A percentile compares a stretch with the other conserved stretches of the same genome.
These are phyloP conservation scores for Verticillium zaregamsianum DNA, from an alignment of 2,329 filamentous ascomycete genomes.

Conservation along the genomic window DNA sequence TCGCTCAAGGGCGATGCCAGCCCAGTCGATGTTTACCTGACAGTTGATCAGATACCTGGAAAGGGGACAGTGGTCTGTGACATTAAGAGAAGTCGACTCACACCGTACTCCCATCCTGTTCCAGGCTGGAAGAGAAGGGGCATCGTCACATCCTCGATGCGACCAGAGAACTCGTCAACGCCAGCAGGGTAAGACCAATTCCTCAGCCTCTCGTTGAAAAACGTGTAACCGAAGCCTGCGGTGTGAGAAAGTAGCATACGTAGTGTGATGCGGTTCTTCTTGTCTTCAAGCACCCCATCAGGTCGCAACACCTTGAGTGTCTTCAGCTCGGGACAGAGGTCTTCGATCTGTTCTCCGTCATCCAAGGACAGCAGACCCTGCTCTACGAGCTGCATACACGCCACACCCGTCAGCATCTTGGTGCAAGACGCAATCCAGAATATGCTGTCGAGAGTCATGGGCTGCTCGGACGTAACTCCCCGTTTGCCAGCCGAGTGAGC, in stretches of 20 bases:
- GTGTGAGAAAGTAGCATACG: conserved; percentile 49
- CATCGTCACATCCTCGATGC: conserved; percentile 29
- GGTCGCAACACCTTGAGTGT: conserved; percentile 42
- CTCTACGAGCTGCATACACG: conserved; percentile 50
- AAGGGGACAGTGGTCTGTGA: background rate
- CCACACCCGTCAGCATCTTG: conserved; percentile 45
- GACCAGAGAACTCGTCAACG: conserved; percentile 2
- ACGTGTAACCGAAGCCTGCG: conserved; percentile 41
- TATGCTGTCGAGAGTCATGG: conserved; percentile 24
- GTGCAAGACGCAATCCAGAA: conserved; percentile 30
- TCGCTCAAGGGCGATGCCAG: conserved; percentile 44
- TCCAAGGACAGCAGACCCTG: conserved; percentile 40
- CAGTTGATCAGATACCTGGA: background rate
- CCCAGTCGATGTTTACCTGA: conserved; percentile 42
- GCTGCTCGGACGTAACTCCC: background rate
- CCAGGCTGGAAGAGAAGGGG: conserved; percentile 49
- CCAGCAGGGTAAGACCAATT: background rate
- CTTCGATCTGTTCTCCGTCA: conserved; percentile 35
- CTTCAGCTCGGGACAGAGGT: conserved; percentile 37
- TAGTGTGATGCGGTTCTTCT: conserved; percentile 37
- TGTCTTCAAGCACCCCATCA: conserved; percentile 28
- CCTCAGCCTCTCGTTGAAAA: conserved; percentile 19
- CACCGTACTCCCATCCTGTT: conserved; percentile 42
- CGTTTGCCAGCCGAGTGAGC: background rate
- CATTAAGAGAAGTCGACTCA: conserved; percentile 3